phyloP scores from a whole-genome alignment of 768 basidiomycete species.

The Naganishia kalamii region DNA sequence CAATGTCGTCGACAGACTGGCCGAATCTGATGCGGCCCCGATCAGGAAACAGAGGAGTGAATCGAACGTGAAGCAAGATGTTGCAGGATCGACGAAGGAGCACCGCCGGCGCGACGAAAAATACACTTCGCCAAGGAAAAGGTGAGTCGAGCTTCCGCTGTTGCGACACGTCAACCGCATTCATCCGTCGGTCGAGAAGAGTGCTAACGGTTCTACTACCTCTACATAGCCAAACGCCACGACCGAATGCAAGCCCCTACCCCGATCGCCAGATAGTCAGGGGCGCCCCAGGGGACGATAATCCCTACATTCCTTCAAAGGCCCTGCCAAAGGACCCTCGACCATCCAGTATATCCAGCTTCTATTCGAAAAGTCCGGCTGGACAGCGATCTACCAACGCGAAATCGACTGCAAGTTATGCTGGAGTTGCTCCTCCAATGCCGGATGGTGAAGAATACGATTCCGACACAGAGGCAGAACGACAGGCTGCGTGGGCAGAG shows the following conservation, averaged over 20 bases:
- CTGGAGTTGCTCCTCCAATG: slow-evolving; percentile 2
- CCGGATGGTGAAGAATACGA: slow-evolving; percentile 20
- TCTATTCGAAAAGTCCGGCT: background rate
- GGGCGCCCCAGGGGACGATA: background rate
- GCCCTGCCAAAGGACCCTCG: background rate
- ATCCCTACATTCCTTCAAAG: slow-evolving; percentile 1
- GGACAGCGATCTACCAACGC: background rate
- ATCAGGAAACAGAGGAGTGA: slow-evolving; percentile 2
- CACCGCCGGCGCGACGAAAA: background rate
- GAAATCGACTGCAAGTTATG: background rate
- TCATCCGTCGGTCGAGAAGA: background rate
- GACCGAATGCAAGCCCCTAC: background rate
- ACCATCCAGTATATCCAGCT: too few species aligned
- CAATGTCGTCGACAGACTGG: background rate
- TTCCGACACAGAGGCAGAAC: slow-evolving; percentile 16
- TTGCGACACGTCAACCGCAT: background rate
- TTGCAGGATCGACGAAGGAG: background rate
- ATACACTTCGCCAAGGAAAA: background rate
- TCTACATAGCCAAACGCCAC: background rate
- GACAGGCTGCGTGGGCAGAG: slow-evolving; percentile 19
- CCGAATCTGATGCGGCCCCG: background rate
- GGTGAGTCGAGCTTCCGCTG: background rate
- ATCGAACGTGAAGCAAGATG: background rate
- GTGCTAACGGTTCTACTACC: background rate
- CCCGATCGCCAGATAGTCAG: background rate